Evolutionary conservation across 345 rosid species (phyloP).

Genomic region (Isatis tinctoria): DNA sequence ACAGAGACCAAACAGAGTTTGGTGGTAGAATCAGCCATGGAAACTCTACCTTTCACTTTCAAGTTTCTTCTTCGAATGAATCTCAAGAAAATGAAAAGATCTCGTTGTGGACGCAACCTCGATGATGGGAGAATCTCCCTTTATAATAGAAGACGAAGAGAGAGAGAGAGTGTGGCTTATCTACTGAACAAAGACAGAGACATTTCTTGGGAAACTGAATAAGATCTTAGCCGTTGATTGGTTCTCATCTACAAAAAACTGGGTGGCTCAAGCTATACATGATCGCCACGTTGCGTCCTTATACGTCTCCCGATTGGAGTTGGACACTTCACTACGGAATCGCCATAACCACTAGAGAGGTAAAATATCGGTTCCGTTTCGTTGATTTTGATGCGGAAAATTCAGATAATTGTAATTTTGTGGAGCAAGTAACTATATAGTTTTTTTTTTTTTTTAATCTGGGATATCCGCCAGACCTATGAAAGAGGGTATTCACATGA

Average conservation of each 20-base stretch:
- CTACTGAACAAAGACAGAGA: constrained; percentile 25
- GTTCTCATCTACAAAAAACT: neutral
- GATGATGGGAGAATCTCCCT: neutral
- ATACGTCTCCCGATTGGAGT: neutral
- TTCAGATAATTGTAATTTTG: neutral
- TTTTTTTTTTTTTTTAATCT: too few species aligned
- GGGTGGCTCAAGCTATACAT: constrained; percentile 14
- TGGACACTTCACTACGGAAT: constrained; percentile 23
- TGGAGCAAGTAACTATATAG: neutral
- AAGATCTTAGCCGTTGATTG: constrained; percentile 32
- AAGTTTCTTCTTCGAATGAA: neutral
- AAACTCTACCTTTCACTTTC: neutral
- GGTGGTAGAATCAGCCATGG: constrained; percentile 24
- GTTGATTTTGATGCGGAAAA: neutral
- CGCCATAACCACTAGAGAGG: neutral
- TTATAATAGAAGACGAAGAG: neutral
- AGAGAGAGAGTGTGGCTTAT: constrained; percentile 26
- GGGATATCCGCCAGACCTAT: too few species aligned
- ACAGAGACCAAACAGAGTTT: constrained; percentile 28
- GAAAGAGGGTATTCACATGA: too few species aligned
- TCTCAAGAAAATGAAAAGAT: neutral
- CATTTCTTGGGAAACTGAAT: constrained; percentile 35
- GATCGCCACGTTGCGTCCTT: constrained; percentile 13
- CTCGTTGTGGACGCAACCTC: neutral
- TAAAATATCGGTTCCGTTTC: too few species aligned